A percentile compares a stretch with the other conserved stretches of the same genome.
Conservation (phyloP, 139 green algal species). For the Zygnema circumcarinatum region DNA sequence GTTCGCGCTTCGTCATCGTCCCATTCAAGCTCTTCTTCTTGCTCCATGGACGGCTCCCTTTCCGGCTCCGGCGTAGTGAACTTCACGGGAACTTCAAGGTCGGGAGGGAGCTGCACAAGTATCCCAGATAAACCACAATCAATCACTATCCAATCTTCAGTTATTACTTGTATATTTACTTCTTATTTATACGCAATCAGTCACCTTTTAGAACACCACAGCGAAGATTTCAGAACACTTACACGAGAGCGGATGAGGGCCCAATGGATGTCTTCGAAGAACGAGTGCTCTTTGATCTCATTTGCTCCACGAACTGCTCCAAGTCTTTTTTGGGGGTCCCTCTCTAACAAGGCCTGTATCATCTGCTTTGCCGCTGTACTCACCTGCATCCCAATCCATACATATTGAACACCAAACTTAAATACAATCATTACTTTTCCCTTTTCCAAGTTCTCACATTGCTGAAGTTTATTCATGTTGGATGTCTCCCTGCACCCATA, state of each 20-base stretch:
- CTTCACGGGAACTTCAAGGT: conserved; percentile 33
- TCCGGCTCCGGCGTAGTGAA: not conserved
- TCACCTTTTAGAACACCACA: not conserved
- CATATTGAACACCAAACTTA: too few species aligned
- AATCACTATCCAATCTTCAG: not conserved
- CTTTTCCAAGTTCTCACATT: too few species aligned
- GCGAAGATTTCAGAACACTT: not conserved
- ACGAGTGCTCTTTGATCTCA: conserved; percentile 93
- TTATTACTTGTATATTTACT: not conserved
- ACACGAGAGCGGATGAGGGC: conserved; percentile 75
- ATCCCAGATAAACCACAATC: too few species aligned
- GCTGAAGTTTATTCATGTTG: too few species aligned
- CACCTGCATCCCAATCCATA: conserved; percentile 14
- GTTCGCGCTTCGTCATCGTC: conserved; percentile 43
- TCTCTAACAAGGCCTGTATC: conserved; percentile 83
- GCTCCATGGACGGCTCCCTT: not conserved
- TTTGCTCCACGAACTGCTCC: conserved; percentile 81
- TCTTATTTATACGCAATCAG: not conserved
- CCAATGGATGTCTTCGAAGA: conserved; percentile 90
- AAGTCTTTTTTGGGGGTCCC: conserved; percentile 76
- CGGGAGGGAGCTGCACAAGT: conserved; percentile 21
- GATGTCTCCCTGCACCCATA: too few species aligned
- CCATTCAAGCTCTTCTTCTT: conserved; percentile 48
- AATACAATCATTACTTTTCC: too few species aligned
- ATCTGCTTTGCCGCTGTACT: conserved; percentile 70